Base-by-base conservation (phyloP, 306 rosid species). In the Sicyos baderoa region DNA sequence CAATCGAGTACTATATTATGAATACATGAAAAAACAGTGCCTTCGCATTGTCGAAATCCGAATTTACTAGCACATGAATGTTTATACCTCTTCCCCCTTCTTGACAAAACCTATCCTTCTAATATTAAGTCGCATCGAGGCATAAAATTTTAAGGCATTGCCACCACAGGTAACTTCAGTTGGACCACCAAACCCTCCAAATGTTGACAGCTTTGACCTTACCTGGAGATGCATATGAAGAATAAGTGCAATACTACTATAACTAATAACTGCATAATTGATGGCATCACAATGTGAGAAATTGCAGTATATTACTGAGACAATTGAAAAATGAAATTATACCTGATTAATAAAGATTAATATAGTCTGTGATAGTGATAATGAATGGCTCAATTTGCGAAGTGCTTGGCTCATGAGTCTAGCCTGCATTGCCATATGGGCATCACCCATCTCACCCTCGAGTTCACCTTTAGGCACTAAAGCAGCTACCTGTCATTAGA, bases 341-440 rank as follows among this genome's bases (percentile, higher is more conserved):
- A 93, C 98, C 98, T 93, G 98, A 79, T 89, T 93, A 72, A 86
- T 82, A 82, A 93, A 93, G 52, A 93, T 85, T 76, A 93, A 78
- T 67, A 93, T 59, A 74, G 87, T 68, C 73, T 88, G 89, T 40
- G 97, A 89, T 52, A 78, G 84, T 59, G 97, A 88, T 76, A 93
- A 85, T 51, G 97, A 86, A 78, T 93, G 98, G 79, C 97, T 83
- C 83, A 93, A 81, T 72, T 93, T 93, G 60, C 98, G 93, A 79
- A 93, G 98, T 15, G 96, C 98, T 86, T 89, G 98, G 79, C 97
- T 89, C 98, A 93, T 93, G 78, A 93, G 78, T 86, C 96, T 84
- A 76, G 97, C 98, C 85, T 93, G 98, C 98, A 89, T 85, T 13
- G 98, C 98, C 95, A 93, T 84, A 81, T 87, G 98, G 76, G 98